Conservation (phyloP, 768 basidiomycete genomes). For the Leucosporidium scottii region DNA sequence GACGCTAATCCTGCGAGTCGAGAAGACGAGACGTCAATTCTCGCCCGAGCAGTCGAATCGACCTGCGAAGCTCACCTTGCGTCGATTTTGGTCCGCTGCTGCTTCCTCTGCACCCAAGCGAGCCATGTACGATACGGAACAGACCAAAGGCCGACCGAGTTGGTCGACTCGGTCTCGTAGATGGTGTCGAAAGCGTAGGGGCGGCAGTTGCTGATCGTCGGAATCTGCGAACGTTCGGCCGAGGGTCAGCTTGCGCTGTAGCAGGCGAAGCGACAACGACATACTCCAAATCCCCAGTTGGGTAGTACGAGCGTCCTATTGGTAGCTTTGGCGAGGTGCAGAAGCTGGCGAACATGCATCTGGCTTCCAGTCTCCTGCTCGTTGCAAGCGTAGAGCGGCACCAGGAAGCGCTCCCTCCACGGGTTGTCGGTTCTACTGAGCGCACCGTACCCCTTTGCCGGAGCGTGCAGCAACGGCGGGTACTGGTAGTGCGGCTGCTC, state of each 20-base stretch:
- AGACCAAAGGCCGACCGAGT: constrained; percentile 7
- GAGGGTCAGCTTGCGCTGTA: background rate
- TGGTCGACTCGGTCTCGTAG: constrained; percentile 15
- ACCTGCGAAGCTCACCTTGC: background rate
- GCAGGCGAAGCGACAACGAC: background rate
- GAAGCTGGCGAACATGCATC: constrained; percentile 5
- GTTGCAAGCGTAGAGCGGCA: constrained; percentile 7
- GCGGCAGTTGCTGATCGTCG: constrained; percentile 7
- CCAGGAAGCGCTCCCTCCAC: constrained; percentile 4
- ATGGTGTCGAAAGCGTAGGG: constrained; percentile 8
- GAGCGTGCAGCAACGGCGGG: background rate
- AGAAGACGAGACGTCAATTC: background rate
- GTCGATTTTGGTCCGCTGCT: background rate
- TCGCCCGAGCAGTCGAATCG: background rate
- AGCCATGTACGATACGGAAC: constrained; percentile 2
- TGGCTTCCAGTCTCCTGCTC: constrained; percentile 10
- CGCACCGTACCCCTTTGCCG: background rate
- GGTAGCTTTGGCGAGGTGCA: constrained; percentile 1
- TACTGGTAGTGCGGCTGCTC: background rate
- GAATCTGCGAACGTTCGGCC: background rate
- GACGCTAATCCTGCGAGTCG: background rate
- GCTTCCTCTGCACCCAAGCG: background rate
- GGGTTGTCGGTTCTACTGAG: constrained; percentile 1
- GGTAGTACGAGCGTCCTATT: constrained; percentile 7
- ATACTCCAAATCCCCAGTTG: constrained; percentile 7